Base-by-base conservation (phyloP, 106 monocot genomes). In the Acorus calamus region DNA sequence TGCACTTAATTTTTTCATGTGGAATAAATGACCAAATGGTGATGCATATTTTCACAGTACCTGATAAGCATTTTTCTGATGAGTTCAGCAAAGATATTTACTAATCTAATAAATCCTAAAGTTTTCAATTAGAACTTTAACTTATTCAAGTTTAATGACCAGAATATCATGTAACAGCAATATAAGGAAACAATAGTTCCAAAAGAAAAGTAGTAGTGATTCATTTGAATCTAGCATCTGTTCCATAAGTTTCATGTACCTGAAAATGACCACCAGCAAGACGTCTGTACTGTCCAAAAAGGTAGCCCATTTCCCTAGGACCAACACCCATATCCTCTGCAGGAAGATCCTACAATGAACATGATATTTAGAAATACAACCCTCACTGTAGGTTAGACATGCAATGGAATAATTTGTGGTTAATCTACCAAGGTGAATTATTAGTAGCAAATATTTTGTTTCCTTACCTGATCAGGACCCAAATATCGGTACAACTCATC, bases 261-360 rank as follows among this genome's bases (percentile, higher is more conserved):
- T 92, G 98, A 65, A 98, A 98, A 76, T 83, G 87, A 49, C 98
- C 28, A 28, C 28, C 92, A 72, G 79, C 80, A 73, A 98, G 85
- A 11, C 98, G 87, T 70, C 66, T 92, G 46, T 98, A 98, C 62
- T 87, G 92, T 47, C 98, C 98, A 86, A 98, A 98, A 52, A 98
- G 83, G 53, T 73, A 98, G 4, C 98, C 98, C 98, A 98, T 98
- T 92, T 98, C 98, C 66, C 83, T 88, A 47, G 98, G 98, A 42
- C 98, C 98, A 60, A 98, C 98, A 72, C 98, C 98, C 69, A 92
- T 79, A 69, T 98, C 98, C 73, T 98, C 98, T 59, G 85, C 74
- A 67, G 98, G 98, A 76, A 98, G 88, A 83, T 98, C 98, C 98
- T 98, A 77, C 56, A 14, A 70, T 55, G 51, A 71, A 68, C 50